Conservation (phyloP, 352 stramenopile species). For the Phytophthora foliorum region DNA sequence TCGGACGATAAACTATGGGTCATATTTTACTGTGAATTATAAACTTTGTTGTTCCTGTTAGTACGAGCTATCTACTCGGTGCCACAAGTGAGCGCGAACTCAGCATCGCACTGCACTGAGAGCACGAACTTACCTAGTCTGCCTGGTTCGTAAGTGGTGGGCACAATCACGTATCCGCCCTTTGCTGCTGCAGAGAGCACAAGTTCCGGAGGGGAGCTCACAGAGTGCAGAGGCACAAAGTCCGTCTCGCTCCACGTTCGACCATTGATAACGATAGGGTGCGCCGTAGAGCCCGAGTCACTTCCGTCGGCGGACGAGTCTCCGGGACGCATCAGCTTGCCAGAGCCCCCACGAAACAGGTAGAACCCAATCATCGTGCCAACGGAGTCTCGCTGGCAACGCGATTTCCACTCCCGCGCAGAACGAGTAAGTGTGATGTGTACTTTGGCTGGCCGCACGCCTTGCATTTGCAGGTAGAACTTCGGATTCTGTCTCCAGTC, state of each 20-base stretch:
- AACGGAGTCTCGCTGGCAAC: constrained; percentile 87
- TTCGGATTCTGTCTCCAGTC: constrained; percentile 92
- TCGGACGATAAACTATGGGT: constrained; percentile 17
- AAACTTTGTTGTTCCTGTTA: constrained; percentile 4
- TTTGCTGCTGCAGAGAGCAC: constrained; percentile 78
- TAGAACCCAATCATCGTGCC: constrained; percentile 94
- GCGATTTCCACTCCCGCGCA: constrained; percentile 84
- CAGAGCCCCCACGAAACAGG: constrained; percentile 59
- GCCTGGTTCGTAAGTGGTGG: constrained; percentile 87
- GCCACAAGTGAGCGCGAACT: constrained; percentile 76
- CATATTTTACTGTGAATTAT: constrained; percentile 17
- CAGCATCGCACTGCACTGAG: constrained; percentile 82
- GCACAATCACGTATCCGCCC: constrained; percentile 89
- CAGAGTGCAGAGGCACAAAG: constrained; percentile 81
- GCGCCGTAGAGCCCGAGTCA: constrained; percentile 10
- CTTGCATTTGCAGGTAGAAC: constrained; percentile 82
- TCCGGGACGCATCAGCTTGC: constrained; percentile 53
- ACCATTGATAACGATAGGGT: constrained; percentile 74
- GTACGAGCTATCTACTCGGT: constrained; percentile 26
- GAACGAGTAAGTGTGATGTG: constrained; percentile 85
- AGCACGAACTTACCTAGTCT: constrained; percentile 87
- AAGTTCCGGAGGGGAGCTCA: constrained; percentile 77
- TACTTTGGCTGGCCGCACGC: constrained; percentile 72
- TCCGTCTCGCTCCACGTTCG: constrained; percentile 84
- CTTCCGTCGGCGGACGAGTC: constrained; percentile 12